Evolutionary conservation across 2,329 filamentous ascomycete species (phyloP), one percentile per base, ranked within the genome.

Genomic region (Corinectria fuckeliana): DNA sequence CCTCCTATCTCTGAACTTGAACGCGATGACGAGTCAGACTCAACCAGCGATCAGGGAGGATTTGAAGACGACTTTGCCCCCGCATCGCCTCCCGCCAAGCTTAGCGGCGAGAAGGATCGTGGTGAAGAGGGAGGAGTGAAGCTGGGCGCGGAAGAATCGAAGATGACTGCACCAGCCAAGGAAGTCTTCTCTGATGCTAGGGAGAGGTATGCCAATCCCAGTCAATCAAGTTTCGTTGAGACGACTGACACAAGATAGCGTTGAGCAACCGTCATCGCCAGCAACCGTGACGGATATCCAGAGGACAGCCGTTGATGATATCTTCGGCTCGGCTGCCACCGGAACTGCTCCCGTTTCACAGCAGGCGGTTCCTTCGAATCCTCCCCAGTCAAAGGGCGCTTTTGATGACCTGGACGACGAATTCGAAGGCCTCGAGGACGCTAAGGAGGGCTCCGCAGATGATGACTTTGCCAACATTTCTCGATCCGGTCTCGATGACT

Each of bases 61-160:
- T 98, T 98, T 72, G 94, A 96, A 49, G 95, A 99, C 72, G 90
- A 97, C 75, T 98, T 98, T 73, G 89, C 91, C 0, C 87, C 91
- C 13, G 84, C 85, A 2, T 84, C 83, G 4, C 80, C 82, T 21
- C 72, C 74, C 23, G 67, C 73, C 26, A 81, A 79, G 65, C 28
- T 58, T 16, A 60, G 53, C 5, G 61, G 56, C 13, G 62, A 61
- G 14, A 64, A 63, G 26, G 66, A 69, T 51, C 50, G 58, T 25
- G 54, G 34, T n/a, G 64, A 56, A 10, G 58, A 64, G 61, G 41
- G 51, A 13, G 51, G 28, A 30, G 52, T 47, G 39, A 58, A 52
- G 49, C n/a, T 58, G 30, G 56, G 56, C 20, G 32, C 34, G 4
- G 56, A 45, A 25, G 54, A 56, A 14, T 48, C 60, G 18, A 50